Percentiles rank a stretch among this genome's conserved stretches.
Conservation (phyloP, 2,329 filamentous ascomycete genomes). For the Cryphonectria nitschkei region DNA sequence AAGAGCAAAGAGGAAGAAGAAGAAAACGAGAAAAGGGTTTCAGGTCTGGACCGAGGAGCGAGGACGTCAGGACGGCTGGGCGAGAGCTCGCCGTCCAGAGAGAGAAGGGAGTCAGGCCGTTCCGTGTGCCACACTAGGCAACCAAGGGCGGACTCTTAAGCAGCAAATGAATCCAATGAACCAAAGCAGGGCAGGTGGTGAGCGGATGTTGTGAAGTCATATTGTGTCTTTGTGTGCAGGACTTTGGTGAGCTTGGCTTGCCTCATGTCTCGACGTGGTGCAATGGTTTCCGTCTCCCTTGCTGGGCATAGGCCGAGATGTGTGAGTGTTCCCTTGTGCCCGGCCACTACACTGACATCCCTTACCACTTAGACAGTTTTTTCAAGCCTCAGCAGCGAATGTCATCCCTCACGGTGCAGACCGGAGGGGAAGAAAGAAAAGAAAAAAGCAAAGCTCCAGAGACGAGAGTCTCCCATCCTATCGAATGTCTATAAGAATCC, state of each 20-base stretch:
- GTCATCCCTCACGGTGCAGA: constrained; percentile 21
- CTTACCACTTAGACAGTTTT: constrained; percentile 15
- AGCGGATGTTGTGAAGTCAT: background rate
- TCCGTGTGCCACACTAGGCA: constrained; percentile 21
- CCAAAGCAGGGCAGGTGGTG: background rate
- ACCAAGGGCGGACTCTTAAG: constrained; percentile 21
- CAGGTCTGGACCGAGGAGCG: constrained; percentile 11
- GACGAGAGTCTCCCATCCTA: background rate
- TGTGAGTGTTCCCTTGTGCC: constrained; percentile 12
- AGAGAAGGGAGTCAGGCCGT: constrained; percentile 19
- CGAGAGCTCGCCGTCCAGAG: constrained; percentile 5
- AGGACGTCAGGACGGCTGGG: constrained; percentile 6
- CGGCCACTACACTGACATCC: constrained; percentile 15
- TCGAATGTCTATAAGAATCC: constrained; percentile 22
- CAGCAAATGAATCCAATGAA: constrained; percentile 14
- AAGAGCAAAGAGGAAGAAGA: background rate
- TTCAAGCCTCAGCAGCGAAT: constrained; percentile 16
- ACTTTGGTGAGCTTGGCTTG: constrained; percentile 1
- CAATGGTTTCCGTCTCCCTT: constrained; percentile 21
- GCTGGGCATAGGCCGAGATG: constrained; percentile 5
- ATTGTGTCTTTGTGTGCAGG: background rate
- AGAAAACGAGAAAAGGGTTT: constrained; percentile 17
- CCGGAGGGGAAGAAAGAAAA: background rate
- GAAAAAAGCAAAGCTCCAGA: background rate
- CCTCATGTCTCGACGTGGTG: constrained; percentile 1